A percentile compares a stretch with the other conserved stretches of the same genome.
Evolutionary conservation across 2,329 filamentous ascomycete genomes (phyloP).

Genomic region (Parastagonospora nodorum): DNA sequence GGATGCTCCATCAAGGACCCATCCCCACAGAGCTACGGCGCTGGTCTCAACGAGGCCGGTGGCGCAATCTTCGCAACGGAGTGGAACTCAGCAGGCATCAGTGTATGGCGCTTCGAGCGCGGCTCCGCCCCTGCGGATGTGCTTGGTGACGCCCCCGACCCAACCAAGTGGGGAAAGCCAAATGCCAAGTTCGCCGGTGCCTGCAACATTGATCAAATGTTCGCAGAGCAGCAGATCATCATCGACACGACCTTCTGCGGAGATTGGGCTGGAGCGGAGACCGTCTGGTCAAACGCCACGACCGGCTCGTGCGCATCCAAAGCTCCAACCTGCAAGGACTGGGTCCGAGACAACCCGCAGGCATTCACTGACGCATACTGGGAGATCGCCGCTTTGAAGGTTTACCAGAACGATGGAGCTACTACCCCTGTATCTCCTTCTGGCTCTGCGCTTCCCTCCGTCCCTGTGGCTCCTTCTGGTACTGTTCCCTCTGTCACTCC

Average conservation of each 20-base stretch:
- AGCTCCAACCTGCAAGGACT: slow-evolving; percentile 71
- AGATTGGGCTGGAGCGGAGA: slow-evolving; percentile 72
- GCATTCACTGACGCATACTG: slow-evolving; percentile 78
- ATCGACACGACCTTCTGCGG: slow-evolving; percentile 88
- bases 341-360: slow-evolving; percentile 70
- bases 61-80: slow-evolving; percentile 55
- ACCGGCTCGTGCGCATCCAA: slow-evolving; percentile 63
- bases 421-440: slow-evolving; percentile 12
- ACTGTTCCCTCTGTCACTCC: slow-evolving; percentile 8
- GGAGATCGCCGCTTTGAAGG: slow-evolving; percentile 60
- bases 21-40: slow-evolving; percentile 54
- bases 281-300: too few relatives aligned
- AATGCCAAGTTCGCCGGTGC: slow-evolving; percentile 67
- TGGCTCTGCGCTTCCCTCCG: slow-evolving; percentile 8
- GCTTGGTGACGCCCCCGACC: slow-evolving; percentile 63
- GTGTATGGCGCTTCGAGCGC: slow-evolving; percentile 84
- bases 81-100: slow-evolving; percentile 75
- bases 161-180: slow-evolving; percentile 71
- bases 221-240: slow-evolving; percentile 75
- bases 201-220: slow-evolving; percentile 74
- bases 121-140: slow-evolving; percentile 68
- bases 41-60: slow-evolving; percentile 56
- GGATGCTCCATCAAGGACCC: slow-evolving; percentile 51
- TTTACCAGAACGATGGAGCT: slow-evolving; percentile 41
- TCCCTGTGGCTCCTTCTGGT: slow-evolving; percentile 5